Percentiles rank a stretch among this genome's conserved stretches.
These are phyloP conservation scores for Hanseniaspora valbyensis DNA, from an alignment of 805 yeast genomes.

Conservation along the genomic window DNA sequence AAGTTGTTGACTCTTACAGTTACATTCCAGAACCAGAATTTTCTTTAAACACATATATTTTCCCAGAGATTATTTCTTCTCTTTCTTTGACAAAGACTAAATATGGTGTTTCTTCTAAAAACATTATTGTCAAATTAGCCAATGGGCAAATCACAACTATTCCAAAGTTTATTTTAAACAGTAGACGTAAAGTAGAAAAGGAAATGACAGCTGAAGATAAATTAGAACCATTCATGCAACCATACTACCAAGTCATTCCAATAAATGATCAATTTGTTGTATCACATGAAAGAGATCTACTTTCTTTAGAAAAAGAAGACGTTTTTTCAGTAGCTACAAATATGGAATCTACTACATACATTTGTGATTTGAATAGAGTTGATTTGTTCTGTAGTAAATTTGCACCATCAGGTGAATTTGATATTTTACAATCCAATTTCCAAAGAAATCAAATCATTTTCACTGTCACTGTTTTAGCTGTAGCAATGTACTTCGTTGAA, in stretches of 20 bases:
- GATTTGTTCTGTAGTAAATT: conserved; percentile 69
- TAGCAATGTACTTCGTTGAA: conserved; percentile 38
- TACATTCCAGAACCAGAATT: conserved; percentile 21
- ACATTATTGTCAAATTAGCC: conserved; percentile 47
- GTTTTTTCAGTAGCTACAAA: conserved; percentile 46
- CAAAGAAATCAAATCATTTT: conserved; percentile 50
- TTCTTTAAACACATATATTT: conserved; percentile 45
- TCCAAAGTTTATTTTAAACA: conserved; percentile 60
- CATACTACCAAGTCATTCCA: conserved; percentile 55
- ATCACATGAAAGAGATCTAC: conserved; percentile 39
- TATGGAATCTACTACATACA: conserved; percentile 70
- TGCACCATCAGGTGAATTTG: conserved; percentile 77
- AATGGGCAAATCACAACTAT: conserved; percentile 53
- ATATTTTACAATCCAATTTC: conserved; percentile 55
- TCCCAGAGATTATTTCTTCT: conserved; percentile 47
- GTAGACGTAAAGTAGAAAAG: conserved; percentile 55
- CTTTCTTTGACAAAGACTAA: conserved; percentile 48
- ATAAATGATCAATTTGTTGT: conserved; percentile 40
- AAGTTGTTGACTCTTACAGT: not conserved
- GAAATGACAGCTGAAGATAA: conserved; percentile 42
- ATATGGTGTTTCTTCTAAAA: conserved; percentile 57
- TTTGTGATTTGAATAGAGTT: conserved; percentile 49
- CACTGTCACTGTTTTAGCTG: conserved; percentile 46
- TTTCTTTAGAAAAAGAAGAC: conserved; percentile 36
- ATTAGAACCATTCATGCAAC: conserved; percentile 46